Conservation (phyloP, 495 filamentous ascomycete genomes). For the Thozetella sp. region DNA sequence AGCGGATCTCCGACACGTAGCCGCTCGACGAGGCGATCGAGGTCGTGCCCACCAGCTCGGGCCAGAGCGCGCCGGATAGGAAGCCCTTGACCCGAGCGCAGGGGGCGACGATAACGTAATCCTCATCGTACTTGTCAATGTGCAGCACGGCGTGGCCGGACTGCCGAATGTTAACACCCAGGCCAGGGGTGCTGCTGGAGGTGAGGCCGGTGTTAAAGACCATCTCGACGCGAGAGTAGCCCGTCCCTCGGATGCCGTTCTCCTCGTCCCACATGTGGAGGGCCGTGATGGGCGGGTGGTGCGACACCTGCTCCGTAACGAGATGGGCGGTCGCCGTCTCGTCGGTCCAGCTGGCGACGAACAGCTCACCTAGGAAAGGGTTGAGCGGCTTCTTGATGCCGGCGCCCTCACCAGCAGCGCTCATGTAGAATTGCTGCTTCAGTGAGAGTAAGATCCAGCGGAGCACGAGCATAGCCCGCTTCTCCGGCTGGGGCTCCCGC, state of each 20-base stretch:
- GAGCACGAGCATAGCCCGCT: constrained; percentile 74
- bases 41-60: constrained; percentile 38
- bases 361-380: constrained; percentile 42
- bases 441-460: constrained; percentile 85
- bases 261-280: constrained; percentile 78
- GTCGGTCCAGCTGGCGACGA: constrained; percentile 69
- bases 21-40: constrained; percentile 33
- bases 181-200: background rate
- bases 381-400: constrained; percentile 40
- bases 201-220: constrained; percentile 67
- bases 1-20: constrained; percentile 34
- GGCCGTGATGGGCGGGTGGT: constrained; percentile 87
- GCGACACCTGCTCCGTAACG: constrained; percentile 55
- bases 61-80: constrained; percentile 40
- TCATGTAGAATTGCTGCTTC: constrained; percentile 69
- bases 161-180: constrained; percentile 73
- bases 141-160: constrained; percentile 70
- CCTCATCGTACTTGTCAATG: constrained; percentile 48
- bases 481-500: constrained; percentile 66
- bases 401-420: constrained; percentile 11
- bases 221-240: constrained; percentile 87
- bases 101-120: constrained; percentile 49
- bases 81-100: constrained; percentile 45
- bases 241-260: constrained; percentile 75
- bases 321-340: constrained; percentile 79